phyloP scores from a whole-genome alignment of 139 green algal species.

The Raphidocelis subcapitata region DNA sequence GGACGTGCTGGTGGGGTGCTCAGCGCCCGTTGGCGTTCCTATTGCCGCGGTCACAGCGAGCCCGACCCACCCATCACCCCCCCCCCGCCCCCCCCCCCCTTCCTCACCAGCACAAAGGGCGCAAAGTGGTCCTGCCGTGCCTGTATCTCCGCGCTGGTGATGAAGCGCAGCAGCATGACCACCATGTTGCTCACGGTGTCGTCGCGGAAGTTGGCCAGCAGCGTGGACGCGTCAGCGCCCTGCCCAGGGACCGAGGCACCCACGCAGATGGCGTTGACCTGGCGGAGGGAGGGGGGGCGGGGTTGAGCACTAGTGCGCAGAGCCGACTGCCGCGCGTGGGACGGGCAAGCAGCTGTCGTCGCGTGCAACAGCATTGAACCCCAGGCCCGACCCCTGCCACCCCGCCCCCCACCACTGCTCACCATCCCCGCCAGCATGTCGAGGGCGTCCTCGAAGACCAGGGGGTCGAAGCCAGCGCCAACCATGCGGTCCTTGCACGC shows the following conservation, averaged over 20 bases:
- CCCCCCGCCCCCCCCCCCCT: background rate
- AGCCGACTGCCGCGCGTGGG: too few species aligned
- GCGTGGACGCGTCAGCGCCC: background rate
- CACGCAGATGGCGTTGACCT: background rate
- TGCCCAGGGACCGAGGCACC: too few species aligned
- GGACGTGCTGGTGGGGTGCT: too few species aligned
- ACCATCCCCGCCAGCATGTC: conserved; percentile 75
- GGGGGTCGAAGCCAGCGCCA: conserved; percentile 58
- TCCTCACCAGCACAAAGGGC: conserved; percentile 72
- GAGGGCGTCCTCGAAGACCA: conserved; percentile 83
- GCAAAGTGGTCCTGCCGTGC: conserved; percentile 74
- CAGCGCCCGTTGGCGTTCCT: too few species aligned
- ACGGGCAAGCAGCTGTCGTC: background rate
- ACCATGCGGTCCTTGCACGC: conserved; percentile 55
- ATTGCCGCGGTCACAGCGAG: too few species aligned
- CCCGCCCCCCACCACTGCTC: conserved; percentile 1
- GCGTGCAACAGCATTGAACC: too few species aligned
- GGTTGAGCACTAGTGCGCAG: too few species aligned
- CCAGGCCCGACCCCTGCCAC: too few species aligned
- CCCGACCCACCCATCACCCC: too few species aligned
- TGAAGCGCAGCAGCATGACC: conserved; percentile 79
- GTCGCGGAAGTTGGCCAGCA: conserved; percentile 56
- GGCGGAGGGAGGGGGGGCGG: background rate
- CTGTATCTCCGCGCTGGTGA: conserved; percentile 73
- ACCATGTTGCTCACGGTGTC: conserved; percentile 53